These are phyloP conservation scores for Poa pratensis DNA, from an alignment of 176 grass and related monocot species.

Conservation along the genomic window DNA sequence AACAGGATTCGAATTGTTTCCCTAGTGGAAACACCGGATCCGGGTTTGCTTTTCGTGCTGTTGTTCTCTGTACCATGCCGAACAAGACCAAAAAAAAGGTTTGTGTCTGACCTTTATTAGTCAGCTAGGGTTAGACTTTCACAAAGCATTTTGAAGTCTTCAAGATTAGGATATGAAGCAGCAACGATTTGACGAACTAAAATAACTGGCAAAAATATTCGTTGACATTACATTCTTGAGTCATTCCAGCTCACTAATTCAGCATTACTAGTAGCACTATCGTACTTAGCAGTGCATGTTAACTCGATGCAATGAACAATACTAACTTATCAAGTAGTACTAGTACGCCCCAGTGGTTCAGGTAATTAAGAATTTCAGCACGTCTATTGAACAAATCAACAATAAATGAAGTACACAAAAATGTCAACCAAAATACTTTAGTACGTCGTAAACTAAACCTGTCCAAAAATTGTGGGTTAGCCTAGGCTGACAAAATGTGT, in stretches of 20 bases:
- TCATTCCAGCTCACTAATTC: conserved; percentile 23
- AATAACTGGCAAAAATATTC: background rate
- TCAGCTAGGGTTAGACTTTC: conserved; percentile 21
- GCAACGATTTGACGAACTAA: background rate
- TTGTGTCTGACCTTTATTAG: conserved; percentile 9
- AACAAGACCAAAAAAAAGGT: background rate
- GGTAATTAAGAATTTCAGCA: conserved; percentile 9
- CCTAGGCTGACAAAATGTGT: background rate
- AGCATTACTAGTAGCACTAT: background rate
- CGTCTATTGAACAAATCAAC: conserved; percentile 33
- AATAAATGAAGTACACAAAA: background rate
- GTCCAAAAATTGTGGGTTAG: background rate
- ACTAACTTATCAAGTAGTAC: background rate
- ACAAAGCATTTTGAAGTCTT: background rate
- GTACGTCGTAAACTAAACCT: background rate
- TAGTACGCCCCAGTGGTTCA: background rate
- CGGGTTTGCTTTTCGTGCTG: background rate
- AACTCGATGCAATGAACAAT: background rate
- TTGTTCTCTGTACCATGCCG: conserved; percentile 29
- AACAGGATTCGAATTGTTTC: conserved; percentile 4
- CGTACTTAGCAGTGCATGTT: background rate
- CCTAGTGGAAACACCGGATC: conserved; percentile 34
- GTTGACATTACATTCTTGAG: background rate
- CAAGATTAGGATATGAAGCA: background rate
- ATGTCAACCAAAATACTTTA: conserved; percentile 27